Evolutionary conservation across 768 basidiomycete species (phyloP).

Genomic region (Boletus eberwhitei): DNA sequence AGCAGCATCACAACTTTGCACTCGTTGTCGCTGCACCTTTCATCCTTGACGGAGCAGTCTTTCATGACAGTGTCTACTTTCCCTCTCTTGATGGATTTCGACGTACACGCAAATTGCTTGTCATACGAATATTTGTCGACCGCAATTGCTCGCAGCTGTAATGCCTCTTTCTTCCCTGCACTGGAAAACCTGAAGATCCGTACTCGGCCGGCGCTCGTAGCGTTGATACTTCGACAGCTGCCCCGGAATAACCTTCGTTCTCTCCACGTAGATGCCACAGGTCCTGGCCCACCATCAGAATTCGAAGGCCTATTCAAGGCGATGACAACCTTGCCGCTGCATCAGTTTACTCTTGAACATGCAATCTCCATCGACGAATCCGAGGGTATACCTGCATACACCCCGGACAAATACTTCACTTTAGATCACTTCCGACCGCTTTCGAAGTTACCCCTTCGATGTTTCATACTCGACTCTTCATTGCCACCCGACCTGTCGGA

Average conservation of each 20-base stretch:
- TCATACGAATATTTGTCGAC: constrained; percentile 20
- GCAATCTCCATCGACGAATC: constrained; percentile 25
- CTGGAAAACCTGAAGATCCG: constrained; percentile 41
- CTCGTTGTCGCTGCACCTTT: constrained; percentile 39
- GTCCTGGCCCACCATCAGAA: constrained; percentile 19
- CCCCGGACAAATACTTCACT: constrained; percentile 12
- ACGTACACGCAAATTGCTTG: constrained; percentile 43
- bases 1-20: constrained; percentile 33
- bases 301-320: constrained; percentile 37
- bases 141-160: not conserved
- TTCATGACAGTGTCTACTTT: constrained; percentile 38
- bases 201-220: constrained; percentile 33
- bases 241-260: constrained; percentile 32
- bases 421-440: constrained; percentile 36
- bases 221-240: constrained; percentile 34
- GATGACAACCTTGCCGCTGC: constrained; percentile 33
- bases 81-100: constrained; percentile 38
- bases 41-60: constrained; percentile 37
- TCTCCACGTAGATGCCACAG: constrained; percentile 40
- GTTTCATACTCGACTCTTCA: constrained; percentile 39
- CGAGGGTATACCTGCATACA: constrained; percentile 28
- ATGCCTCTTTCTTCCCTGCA: constrained; percentile 30
- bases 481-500: constrained; percentile 40
- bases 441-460: constrained; percentile 33
- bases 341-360: constrained; percentile 42